phyloP scores from a whole-genome alignment of 441 rosid species.

The Erodium chrysanthum region DNA sequence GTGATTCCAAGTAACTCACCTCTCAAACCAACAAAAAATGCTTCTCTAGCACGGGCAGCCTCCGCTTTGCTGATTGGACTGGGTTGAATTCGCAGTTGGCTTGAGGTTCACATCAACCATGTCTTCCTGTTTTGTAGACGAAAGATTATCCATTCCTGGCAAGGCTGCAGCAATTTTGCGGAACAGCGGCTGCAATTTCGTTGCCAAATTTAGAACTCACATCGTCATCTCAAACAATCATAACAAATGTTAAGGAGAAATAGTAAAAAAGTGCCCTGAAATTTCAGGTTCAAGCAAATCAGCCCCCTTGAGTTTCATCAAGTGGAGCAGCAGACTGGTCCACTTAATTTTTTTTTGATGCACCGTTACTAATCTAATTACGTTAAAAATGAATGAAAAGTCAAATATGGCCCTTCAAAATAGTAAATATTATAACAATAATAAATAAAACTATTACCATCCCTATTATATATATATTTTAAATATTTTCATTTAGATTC shows the following conservation, averaged over 20 bases:
- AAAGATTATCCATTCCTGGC: constrained; percentile 60
- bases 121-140: constrained; percentile 55
- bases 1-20: neutral
- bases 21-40: too few relatives aligned
- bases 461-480: too few relatives aligned
- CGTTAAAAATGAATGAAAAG: too few relatives aligned
- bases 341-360: too few relatives aligned
- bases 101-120: constrained; percentile 67
- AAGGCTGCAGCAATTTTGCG: constrained; percentile 61
- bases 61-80: constrained; percentile 46
- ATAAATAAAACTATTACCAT: too few relatives aligned
- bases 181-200: constrained; percentile 42
- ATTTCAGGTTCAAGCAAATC: neutral
- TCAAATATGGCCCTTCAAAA: too few relatives aligned
- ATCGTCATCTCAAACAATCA: neutral
- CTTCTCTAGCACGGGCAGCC: too few relatives aligned
- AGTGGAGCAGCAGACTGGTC: too few relatives aligned
- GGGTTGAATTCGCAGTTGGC: constrained; percentile 38
- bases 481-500: too few relatives aligned
- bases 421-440: too few relatives aligned
- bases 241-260: neutral
- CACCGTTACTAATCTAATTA: too few relatives aligned
- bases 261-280: neutral
- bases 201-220: neutral
- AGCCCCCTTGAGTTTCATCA: too few relatives aligned